A percentile compares a stretch with the other conserved stretches of the same genome.
Conservation (phyloP, 208 protist genomes). For the Trypanosoma scelopori region DNA sequence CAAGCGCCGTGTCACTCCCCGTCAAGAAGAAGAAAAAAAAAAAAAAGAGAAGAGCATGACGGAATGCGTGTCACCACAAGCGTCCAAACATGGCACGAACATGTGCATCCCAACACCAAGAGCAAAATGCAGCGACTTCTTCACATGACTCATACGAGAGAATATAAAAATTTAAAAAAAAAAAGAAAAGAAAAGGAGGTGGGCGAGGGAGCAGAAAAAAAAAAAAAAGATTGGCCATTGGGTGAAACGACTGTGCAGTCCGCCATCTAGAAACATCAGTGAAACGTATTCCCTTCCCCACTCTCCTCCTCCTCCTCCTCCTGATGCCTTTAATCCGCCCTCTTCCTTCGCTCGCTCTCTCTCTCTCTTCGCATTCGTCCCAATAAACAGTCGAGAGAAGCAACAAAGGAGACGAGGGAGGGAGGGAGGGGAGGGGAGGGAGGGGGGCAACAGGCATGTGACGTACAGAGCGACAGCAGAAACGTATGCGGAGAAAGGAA, state of each 20-base stretch:
- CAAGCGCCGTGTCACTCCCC: neutral
- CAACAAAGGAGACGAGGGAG: conserved; percentile 1
- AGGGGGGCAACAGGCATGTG: too few species aligned
- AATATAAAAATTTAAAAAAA: neutral
- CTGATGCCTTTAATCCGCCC: neutral
- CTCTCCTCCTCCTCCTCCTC: too few species aligned
- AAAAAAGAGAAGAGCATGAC: conserved; percentile 16
- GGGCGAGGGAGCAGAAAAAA: too few species aligned
- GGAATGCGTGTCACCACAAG: neutral
- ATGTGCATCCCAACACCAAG: conserved; percentile 1
- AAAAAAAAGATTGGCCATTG: too few species aligned
- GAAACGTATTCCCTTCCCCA: too few species aligned
- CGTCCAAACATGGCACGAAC: neutral
- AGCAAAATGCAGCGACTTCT: conserved; percentile 10
- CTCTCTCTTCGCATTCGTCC: neutral
- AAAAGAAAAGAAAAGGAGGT: too few species aligned
- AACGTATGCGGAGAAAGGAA: too few species aligned
- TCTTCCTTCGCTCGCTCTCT: conserved; percentile 8
- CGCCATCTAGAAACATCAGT: too few species aligned
- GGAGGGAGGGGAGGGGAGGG: too few species aligned
- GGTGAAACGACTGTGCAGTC: too few species aligned
- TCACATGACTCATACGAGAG: too few species aligned
- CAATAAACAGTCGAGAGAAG: neutral
- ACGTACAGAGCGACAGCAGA: too few species aligned
- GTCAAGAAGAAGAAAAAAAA: conserved; percentile 12